phyloP scores from a whole-genome alignment of 768 basidiomycete species.

The Trametes gibbosa region DNA sequence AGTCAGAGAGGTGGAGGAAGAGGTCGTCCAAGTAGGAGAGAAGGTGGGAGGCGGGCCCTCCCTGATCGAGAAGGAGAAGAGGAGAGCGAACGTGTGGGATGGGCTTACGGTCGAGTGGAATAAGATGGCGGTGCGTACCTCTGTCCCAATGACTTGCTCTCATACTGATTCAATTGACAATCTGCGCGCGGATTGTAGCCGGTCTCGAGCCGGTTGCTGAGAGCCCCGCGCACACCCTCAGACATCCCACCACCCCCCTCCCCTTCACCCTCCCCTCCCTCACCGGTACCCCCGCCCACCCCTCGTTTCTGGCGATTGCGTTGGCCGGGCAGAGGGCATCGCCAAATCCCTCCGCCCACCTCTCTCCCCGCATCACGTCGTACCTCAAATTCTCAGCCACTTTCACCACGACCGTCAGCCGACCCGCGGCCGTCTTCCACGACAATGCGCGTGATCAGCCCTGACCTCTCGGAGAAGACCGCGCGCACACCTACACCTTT shows the following conservation, averaged over 20 bases:
- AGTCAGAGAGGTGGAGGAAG: constrained; percentile 16
- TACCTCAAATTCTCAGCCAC: background rate
- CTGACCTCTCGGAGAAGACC: background rate
- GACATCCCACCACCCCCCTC: background rate
- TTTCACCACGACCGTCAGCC: background rate
- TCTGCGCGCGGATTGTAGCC: constrained; percentile 1
- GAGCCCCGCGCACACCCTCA: background rate
- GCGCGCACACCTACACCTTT: background rate
- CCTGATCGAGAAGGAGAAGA: constrained; percentile 10
- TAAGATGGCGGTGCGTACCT: constrained; percentile 18
- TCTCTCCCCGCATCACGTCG: background rate
- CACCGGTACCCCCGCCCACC: background rate
- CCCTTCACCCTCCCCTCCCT: background rate
- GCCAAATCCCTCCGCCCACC: background rate
- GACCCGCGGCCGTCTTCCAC: constrained; percentile 1
- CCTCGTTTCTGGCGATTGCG: constrained; percentile 4
- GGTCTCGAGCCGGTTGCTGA: constrained; percentile 6
- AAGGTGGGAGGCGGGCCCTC: background rate
- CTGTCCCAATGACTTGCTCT: background rate
- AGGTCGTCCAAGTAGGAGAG: background rate
- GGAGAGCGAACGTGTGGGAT: constrained; percentile 4
- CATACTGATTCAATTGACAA: background rate
- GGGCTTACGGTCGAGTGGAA: constrained; percentile 12
- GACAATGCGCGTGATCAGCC: constrained; percentile 3
- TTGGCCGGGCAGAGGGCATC: background rate